These are phyloP conservation scores for Macrolepiota fuliginosa DNA, from an alignment of 768 basidiomycete genomes.

Conservation along the genomic window DNA sequence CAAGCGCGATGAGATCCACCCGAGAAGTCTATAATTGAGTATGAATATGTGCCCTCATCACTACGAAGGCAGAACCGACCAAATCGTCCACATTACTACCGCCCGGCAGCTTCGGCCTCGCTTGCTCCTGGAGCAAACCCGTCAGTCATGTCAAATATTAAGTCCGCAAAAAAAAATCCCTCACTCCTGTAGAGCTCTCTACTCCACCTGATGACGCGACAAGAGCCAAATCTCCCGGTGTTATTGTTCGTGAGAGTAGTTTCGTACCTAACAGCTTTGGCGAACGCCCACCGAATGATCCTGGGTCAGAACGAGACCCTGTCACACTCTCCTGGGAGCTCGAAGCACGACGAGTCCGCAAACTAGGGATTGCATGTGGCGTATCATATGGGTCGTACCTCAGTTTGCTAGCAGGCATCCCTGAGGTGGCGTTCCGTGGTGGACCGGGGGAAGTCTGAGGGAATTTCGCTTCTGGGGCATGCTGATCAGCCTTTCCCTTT, in stretches of 20 bases:
- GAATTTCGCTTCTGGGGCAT: constrained; percentile 13
- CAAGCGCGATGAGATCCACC: constrained; percentile 69
- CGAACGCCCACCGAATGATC: constrained; percentile 11
- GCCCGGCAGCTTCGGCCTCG: not conserved
- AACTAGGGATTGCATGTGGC: constrained; percentile 49
- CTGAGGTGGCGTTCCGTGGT: constrained; percentile 11
- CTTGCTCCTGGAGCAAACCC: not conserved
- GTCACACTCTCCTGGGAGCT: constrained; percentile 24
- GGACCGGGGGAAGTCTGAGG: constrained; percentile 8
- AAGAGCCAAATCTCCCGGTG: constrained; percentile 46
- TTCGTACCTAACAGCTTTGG: constrained; percentile 1
- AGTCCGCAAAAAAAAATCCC: constrained; percentile 2
- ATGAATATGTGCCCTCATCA: constrained; percentile 4
- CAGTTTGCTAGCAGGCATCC: constrained; percentile 38
- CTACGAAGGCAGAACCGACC: constrained; percentile 15
- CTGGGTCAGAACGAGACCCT: constrained; percentile 33
- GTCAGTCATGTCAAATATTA: not conserved
- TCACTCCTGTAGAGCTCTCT: constrained; percentile 24
- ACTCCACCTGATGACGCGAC: constrained; percentile 24
- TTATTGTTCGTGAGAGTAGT: constrained; percentile 25
- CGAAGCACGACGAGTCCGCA: constrained; percentile 31
- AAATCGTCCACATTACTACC: constrained; percentile 16
- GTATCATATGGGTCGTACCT: constrained; percentile 71
- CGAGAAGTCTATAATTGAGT: constrained; percentile 24
- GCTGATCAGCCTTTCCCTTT: constrained; percentile 11